Conservation (phyloP, 2,329 filamentous ascomycete genomes). For the Neopestalotiopsis rosae region DNA sequence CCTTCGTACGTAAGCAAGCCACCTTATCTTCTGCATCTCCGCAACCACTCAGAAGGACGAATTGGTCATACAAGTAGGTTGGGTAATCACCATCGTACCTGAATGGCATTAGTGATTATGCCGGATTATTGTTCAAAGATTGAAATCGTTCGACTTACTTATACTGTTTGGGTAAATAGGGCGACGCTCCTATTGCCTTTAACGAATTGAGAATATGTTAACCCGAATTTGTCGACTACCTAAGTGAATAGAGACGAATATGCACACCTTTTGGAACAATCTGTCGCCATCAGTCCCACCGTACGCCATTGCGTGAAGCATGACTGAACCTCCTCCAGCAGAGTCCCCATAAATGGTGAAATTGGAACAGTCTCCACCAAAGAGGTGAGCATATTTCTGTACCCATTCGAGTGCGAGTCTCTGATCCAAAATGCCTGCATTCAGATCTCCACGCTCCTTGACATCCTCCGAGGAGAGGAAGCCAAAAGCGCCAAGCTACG, state of each 20-base stretch:
- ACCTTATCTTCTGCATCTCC: conserved; percentile 24
- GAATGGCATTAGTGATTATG: not conserved
- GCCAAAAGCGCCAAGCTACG: conserved; percentile 7
- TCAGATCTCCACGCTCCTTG: not conserved
- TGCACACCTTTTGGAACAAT: conserved; percentile 50
- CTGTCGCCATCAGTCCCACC: conserved; percentile 45
- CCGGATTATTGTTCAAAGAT: no score
- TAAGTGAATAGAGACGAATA: conserved; percentile 49
- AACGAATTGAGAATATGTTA: not conserved
- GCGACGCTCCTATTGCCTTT: conserved; percentile 22
- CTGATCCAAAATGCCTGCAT: conserved; percentile 14
- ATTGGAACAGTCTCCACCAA: conserved; percentile 57
- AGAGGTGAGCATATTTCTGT: conserved; percentile 53
- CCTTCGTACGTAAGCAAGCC: conserved; percentile 40
- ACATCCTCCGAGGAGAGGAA: conserved; percentile 14
- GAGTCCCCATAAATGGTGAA: conserved; percentile 60
- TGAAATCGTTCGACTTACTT: not conserved
- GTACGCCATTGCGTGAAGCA: conserved; percentile 53
- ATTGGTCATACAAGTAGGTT: conserved; percentile 37
- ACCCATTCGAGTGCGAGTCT: conserved; percentile 59
- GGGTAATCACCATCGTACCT: conserved; percentile 36
- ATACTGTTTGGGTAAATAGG: conserved; percentile 1
- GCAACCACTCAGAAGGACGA: conserved; percentile 26
- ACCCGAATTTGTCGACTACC: not conserved
- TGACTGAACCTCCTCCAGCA: conserved; percentile 56